Conservation (phyloP, 1,139 yeast genomes). For the Geotrichum histeridarum region DNA sequence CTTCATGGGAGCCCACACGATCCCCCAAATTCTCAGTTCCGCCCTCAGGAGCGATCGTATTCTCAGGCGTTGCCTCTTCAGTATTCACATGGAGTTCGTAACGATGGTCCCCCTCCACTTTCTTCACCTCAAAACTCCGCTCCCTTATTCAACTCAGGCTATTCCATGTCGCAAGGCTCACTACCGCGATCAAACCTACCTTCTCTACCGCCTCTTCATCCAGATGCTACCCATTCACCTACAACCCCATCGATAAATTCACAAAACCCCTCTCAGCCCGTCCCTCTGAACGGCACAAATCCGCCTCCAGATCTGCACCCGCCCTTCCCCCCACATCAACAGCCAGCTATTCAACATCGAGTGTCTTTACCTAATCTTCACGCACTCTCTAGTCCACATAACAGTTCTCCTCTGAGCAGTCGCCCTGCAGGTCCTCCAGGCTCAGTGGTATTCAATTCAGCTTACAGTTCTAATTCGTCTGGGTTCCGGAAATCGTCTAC, state of each 20-base stretch:
- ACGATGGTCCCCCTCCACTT: constrained; percentile 12
- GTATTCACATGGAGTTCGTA: not conserved
- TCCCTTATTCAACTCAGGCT: constrained; percentile 1
- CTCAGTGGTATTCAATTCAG: constrained; percentile 30
- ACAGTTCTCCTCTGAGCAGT: constrained; percentile 14
- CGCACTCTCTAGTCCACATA: constrained; percentile 47
- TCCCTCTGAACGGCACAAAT: constrained; percentile 11
- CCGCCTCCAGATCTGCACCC: constrained; percentile 11
- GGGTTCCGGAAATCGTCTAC: constrained; percentile 32
- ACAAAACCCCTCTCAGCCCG: constrained; percentile 10
- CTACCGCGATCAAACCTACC: not conserved
- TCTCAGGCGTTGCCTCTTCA: not conserved
- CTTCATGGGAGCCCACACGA: constrained; percentile 7
- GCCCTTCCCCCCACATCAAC: constrained; percentile 6
- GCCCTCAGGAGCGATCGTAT: not conserved
- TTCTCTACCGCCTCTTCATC: not conserved
- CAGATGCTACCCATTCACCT: not conserved
- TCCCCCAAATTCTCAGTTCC: constrained; percentile 12
- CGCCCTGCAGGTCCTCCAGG: constrained; percentile 19
- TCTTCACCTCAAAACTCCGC: not conserved
- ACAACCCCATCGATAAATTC: not conserved
- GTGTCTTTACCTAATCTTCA: constrained; percentile 14
- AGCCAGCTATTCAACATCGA: constrained; percentile 2
- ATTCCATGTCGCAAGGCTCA: not conserved
- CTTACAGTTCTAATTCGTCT: constrained; percentile 32